Conservation (phyloP, 2,329 filamentous ascomycete species). For the Ceratocystis papillata region DNA sequence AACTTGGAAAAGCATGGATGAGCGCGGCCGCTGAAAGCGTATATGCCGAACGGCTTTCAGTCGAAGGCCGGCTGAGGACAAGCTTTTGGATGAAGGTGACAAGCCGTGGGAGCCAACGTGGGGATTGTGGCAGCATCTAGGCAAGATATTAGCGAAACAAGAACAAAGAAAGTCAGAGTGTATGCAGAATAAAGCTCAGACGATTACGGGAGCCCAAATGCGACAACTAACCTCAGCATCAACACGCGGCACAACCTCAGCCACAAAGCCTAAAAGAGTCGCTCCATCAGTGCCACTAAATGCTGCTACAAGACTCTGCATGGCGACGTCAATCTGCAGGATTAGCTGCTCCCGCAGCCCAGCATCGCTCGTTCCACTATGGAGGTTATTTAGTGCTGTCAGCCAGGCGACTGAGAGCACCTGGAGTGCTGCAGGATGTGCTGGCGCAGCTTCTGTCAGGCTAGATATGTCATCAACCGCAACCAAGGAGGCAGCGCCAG, state of each 20-base stretch:
- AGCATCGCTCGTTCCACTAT: not conserved
- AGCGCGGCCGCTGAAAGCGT: slow-evolving; percentile 48
- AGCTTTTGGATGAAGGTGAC: slow-evolving; percentile 42
- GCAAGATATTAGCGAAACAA: slow-evolving; percentile 21
- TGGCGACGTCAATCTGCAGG: slow-evolving; percentile 37
- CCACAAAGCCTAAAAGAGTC: slow-evolving; percentile 49
- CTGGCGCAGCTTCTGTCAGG: slow-evolving; percentile 47
- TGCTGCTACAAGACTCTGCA: slow-evolving; percentile 41
- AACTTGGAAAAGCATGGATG: slow-evolving; percentile 43
- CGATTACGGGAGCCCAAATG: not conserved
- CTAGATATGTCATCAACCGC: slow-evolving; percentile 42
- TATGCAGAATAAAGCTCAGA: not conserved
- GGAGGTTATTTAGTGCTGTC: slow-evolving; percentile 33
- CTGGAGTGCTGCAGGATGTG: slow-evolving; percentile 44
- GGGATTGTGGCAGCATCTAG: slow-evolving; percentile 40
- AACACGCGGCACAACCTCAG: slow-evolving; percentile 41
- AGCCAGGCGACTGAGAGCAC: slow-evolving; percentile 49
- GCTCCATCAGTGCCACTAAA: slow-evolving; percentile 51
- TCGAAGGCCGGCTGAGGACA: slow-evolving; percentile 44
- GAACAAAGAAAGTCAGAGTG: not conserved
- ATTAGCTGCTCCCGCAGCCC: slow-evolving; percentile 27
- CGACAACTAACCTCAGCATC: slow-evolving; percentile 37
- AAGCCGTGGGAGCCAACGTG: slow-evolving; percentile 44
- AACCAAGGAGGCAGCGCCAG: slow-evolving; percentile 42
- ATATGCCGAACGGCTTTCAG: slow-evolving; percentile 47